Evolutionary conservation across 768 basidiomycete genomes (phyloP), one percentile per base, ranked within the genome.

Genomic region (Boletus rex-veris): DNA sequence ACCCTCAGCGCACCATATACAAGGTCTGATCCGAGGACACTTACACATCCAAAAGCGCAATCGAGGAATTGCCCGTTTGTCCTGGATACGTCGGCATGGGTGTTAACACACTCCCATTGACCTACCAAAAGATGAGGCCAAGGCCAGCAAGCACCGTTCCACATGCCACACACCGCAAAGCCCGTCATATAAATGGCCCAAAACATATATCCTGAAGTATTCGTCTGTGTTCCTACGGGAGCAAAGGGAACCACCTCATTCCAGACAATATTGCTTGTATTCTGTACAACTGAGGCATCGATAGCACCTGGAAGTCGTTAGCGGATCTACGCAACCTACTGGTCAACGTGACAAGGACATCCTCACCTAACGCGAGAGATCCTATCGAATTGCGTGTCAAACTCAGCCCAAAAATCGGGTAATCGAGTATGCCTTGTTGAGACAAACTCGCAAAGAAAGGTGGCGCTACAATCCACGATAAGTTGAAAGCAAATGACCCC

Each of bases 1-100:
- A 10, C 18, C 28, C 21, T 65, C 18, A 65, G 35, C 18, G 43
- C 15, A 33, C 15, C 28, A 45, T 10, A 18, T 28, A 5, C 33
- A 37, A 5, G n/a, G 12, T 40, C 50, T 7, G 7, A 39, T 49
- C 37, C 26, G 3, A 43, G n/a, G 48, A 50, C 9, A 75, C 84
- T 55, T 55, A 90, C 90, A 87, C 74, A 63, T 92, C 90, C 51
- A 92, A 74, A 49, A 92, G 71, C 2, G 88, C 87, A 21, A 91
- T 63, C 1, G 88, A 86, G 1, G 65, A 69, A 58, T 82, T 84
- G 16, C 69, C 74, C 16, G 79, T 79, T 12, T 76, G 70, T 11
- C 72, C 72, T 26, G 85, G 76, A 66, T 90, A 91, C 1, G 88
- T 86, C 14, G 89, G 84, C 38, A 75, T 66, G 4, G 85, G 81